Conservation (phyloP, 2,329 filamentous ascomycete species). For the Penicillium sp. region DNA sequence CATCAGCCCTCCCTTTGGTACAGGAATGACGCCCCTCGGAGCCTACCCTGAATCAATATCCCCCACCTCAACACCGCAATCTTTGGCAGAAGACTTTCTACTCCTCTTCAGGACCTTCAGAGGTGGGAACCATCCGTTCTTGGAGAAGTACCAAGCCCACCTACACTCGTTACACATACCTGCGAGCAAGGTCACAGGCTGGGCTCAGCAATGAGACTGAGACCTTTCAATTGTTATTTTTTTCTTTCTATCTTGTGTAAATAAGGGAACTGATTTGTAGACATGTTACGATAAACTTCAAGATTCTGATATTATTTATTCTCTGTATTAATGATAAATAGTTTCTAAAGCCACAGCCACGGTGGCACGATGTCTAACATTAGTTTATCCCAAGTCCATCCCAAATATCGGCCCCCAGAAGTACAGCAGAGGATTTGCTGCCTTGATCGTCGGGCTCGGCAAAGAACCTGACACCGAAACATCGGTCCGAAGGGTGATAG, state of each 20-base stretch:
- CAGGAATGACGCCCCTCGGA: slow-evolving; percentile 13
- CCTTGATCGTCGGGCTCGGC: slow-evolving; percentile 10
- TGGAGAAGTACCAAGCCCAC: slow-evolving; percentile 34
- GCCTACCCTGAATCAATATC: slow-evolving; percentile 15
- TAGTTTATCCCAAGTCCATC: slow-evolving; percentile 21
- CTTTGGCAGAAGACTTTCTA: slow-evolving; percentile 32
- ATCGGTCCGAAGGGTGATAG: slow-evolving; percentile 25
- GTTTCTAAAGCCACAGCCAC: neutral
- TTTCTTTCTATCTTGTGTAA: slow-evolving; percentile 1
- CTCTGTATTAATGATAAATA: neutral
- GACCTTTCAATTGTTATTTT: neutral
- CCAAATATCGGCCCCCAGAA: slow-evolving; percentile 25
- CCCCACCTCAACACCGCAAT: slow-evolving; percentile 19
- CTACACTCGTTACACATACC: slow-evolving; percentile 26
- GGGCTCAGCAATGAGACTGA: slow-evolving; percentile 16
- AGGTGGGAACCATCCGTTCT: slow-evolving; percentile 38
- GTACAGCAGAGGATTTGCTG: slow-evolving; percentile 3
- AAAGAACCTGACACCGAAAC: slow-evolving; percentile 23
- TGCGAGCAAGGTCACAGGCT: slow-evolving; percentile 14
- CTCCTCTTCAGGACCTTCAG: slow-evolving; percentile 35
- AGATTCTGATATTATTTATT: neutral
- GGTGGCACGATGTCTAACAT: neutral
- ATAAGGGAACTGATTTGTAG: neutral
- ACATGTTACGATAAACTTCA: neutral
- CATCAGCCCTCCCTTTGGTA: slow-evolving; percentile 23